Evolutionary conservation across 257 asterid species (phyloP), one percentile per base, ranked within the genome.

Genomic region (Penstemon newberryi): DNA sequence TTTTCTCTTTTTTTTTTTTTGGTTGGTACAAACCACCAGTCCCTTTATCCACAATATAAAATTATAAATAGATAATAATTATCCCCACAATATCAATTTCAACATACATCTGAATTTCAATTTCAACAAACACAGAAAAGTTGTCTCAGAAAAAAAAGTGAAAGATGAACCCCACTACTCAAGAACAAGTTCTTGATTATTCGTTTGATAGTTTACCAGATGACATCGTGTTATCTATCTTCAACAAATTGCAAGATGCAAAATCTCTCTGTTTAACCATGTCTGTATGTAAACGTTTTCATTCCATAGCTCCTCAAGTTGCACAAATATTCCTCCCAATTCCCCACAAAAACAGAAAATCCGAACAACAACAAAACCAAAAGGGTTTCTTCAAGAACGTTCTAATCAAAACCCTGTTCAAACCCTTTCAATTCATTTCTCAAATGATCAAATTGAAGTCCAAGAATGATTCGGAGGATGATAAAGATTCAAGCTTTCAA

Each of bases 161-260:
- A 46, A 6, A 15, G 49, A 49, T 71, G 70, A 57, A 58, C 55
- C 13, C 60, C 33, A 3, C 8, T 25, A 25, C 33, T 7, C 11
- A 38, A 41, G 53, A 77, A 52, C 47, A 69, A 57, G 56, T 8
- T 4, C 43, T 41, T 39, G 46, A 15, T 43, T 46, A 85, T 63
- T 38, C 55, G 13, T 88, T 90, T 73, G 92, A 86, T 54, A 77
- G 83, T 2, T 62, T 90, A 55, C 92, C 97, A n/a, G 92, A 90
- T 75, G 89, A 79, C 8, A 52, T 88, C 25, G 63, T 86, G 5
- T 74, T 69, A 0, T 55, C 72, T 1, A 83, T 90, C 46, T 84
- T 90, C 77, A 73, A 74, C 58, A 85, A 80, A 53, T 33, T 90
- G 54, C 81, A 68, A 12, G 96, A 90, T 63, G 96, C 87, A 0